Base-by-base conservation (phyloP, 2,329 filamentous ascomycete genomes). In the Alternaria incomplexa region DNA sequence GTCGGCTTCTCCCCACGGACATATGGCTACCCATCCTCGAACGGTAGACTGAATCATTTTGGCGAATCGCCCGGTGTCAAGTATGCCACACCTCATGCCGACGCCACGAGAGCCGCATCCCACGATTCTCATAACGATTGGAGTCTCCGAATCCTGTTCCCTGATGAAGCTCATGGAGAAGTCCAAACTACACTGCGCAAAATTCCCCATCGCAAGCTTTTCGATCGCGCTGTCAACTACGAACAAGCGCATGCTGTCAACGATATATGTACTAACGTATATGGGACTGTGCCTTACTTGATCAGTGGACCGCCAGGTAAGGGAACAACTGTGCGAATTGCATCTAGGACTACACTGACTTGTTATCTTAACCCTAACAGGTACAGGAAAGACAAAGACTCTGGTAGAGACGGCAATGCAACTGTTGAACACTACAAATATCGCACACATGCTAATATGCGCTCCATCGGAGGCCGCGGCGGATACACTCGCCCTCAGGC, bases 341-440 rank as follows among this genome's bases (percentile, higher is more conserved):
- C 36, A 17, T 17, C 15, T 2, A n/a, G 4, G n/a, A 17, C 36
- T 40, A 40, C n/a, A 17, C 36, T 40, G 15, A 40, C 15, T 40
- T 40, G 32, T n/a, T 9, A 40, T 40, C 32, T 6, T 4, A 17
- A 40, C 15, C 36, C 11, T 17, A 3, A 40, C 36, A 40, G 84
- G 84, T n/a, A 85, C 83, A 7, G 84, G 84, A 0, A 85, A 86
- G 68, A 85, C 84, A 9, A 85, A 85, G 62, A 85, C 83, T 3
- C 67, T 85, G 2, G 83, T 85, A 17, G 84, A 85, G 68, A 77
- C 77, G 55, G 79, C 82, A 10, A 66, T 81, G 62, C 76, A 79
- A 47, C 61, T 79, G 2, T 65, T 77, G 5, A 63, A 75, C 2
- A 67, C 65, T 4, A 68, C 69, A 2, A 23, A 63, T 1, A 57